phyloP scores from a whole-genome alignment of 768 basidiomycete genomes.

The Phlebiopsis flavidoalba region DNA sequence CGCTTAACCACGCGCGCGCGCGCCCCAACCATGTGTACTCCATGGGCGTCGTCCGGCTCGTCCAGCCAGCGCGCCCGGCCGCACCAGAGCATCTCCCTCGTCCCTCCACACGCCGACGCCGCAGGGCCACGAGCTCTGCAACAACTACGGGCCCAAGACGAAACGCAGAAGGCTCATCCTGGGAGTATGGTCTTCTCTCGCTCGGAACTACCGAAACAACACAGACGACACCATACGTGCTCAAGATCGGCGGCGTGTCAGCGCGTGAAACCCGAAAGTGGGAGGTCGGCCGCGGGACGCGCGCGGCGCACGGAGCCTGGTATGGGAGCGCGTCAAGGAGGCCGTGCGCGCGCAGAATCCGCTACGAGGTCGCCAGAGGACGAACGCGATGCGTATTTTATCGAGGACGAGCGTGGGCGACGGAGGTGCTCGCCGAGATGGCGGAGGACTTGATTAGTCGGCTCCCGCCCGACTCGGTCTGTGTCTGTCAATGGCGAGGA shows the following conservation, averaged over 20 bases:
- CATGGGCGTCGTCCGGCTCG: constrained; percentile 62
- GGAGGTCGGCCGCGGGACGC: constrained; percentile 60
- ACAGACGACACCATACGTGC: constrained; percentile 82
- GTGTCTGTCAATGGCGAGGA: constrained; percentile 13
- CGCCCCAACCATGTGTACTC: constrained; percentile 72
- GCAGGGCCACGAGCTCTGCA: constrained; percentile 61
- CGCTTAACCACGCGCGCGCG: constrained; percentile 82
- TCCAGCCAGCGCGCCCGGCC: constrained; percentile 16
- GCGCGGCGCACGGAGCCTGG: constrained; percentile 40
- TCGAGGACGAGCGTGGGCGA: constrained; percentile 60
- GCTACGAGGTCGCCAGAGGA: constrained; percentile 20
- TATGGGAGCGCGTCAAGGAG: constrained; percentile 53
- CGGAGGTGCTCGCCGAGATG: constrained; percentile 67
- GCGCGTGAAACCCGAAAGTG: constrained; percentile 37
- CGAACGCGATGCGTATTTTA: constrained; percentile 27
- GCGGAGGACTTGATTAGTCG: constrained; percentile 42
- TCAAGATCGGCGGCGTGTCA: constrained; percentile 62
- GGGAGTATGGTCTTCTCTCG: constrained; percentile 85
- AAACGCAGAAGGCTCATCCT: constrained; percentile 80
- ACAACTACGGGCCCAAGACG: constrained; percentile 91
- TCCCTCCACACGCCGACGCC: constrained; percentile 42
- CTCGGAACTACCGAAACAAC: constrained; percentile 49
- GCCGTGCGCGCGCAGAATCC: constrained; percentile 24
- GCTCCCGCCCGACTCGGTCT: constrained; percentile 34
- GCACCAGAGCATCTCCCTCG: constrained; percentile 53